These are phyloP conservation scores for Tagetes patula DNA, from an alignment of 129 eudicot species.

Conservation along the genomic window DNA sequence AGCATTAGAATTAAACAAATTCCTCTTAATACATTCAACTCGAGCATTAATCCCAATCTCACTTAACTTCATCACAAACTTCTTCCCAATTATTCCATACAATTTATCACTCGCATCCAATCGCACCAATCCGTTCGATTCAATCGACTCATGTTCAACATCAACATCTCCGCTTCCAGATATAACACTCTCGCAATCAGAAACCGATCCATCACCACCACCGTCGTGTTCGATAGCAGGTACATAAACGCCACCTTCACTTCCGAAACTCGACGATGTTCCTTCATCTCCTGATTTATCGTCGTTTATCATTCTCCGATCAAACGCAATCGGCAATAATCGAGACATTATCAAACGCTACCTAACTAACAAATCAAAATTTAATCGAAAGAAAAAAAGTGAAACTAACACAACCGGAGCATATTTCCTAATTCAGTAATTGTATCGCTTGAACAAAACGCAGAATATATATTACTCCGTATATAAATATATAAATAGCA, in stretches of 20 bases:
- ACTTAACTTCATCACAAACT: constrained; percentile 41
- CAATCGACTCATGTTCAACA: not conserved
- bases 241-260: not conserved
- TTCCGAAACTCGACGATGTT: constrained; percentile 25
- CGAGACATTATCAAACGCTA: constrained; percentile 21
- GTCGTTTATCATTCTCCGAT: constrained; percentile 18
- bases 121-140: constrained; percentile 31
- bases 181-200: constrained; percentile 67
- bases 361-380: constrained; percentile 6
- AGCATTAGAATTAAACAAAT: constrained; percentile 27
- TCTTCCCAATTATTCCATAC: constrained; percentile 35
- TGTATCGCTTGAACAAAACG: constrained; percentile 23
- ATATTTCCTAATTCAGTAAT: not conserved
- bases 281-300: not conserved
- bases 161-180: constrained; percentile 22
- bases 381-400: not conserved
- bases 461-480: constrained; percentile 7
- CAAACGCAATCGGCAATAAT: constrained; percentile 11
- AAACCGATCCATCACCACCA: constrained; percentile 29
- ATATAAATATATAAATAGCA: not conserved
- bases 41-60: constrained; percentile 23
- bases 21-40: constrained; percentile 45
- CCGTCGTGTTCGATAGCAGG: constrained; percentile 6
- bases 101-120: constrained; percentile 33
- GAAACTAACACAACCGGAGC: constrained; percentile 8